Conservation (phyloP, 805 yeast species). For the Teunomyces pallodes region DNA sequence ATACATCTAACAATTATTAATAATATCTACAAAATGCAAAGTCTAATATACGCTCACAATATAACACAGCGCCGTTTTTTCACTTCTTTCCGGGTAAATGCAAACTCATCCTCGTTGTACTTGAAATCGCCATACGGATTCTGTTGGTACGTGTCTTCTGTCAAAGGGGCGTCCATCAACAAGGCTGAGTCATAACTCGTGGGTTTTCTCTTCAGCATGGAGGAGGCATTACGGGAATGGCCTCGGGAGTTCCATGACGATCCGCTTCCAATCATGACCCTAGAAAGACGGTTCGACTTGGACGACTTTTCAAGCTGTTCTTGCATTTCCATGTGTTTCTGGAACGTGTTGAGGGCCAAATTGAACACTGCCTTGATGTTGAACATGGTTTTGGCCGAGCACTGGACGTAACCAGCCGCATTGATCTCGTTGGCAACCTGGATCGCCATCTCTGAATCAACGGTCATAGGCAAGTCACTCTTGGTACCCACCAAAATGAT, state of each 20-base stretch:
- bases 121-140: slow-evolving; percentile 37
- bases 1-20: neutral
- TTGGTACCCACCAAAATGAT: slow-evolving; percentile 81
- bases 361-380: slow-evolving; percentile 70
- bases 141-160: slow-evolving; percentile 32
- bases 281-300: slow-evolving; percentile 32
- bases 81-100: slow-evolving; percentile 33
- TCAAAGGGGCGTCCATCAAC: slow-evolving; percentile 39
- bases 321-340: slow-evolving; percentile 32
- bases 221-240: slow-evolving; percentile 23
- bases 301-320: slow-evolving; percentile 36
- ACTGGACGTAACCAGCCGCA: slow-evolving; percentile 71
- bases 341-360: slow-evolving; percentile 46
- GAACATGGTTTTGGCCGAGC: slow-evolving; percentile 70
- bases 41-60: slow-evolving; percentile 15
- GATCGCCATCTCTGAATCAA: slow-evolving; percentile 49
- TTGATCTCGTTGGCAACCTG: slow-evolving; percentile 58
- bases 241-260: slow-evolving; percentile 9
- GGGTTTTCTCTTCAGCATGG: slow-evolving; percentile 27
- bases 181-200: slow-evolving; percentile 35
- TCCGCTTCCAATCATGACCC: slow-evolving; percentile 24
- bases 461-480: slow-evolving; percentile 49
- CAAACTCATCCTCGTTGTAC: slow-evolving; percentile 42
- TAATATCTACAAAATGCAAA: neutral
- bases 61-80: slow-evolving; percentile 34